Evolutionary conservation across 78 protist species (phyloP).

Genomic region (Speleostelium caveatum): DNA sequence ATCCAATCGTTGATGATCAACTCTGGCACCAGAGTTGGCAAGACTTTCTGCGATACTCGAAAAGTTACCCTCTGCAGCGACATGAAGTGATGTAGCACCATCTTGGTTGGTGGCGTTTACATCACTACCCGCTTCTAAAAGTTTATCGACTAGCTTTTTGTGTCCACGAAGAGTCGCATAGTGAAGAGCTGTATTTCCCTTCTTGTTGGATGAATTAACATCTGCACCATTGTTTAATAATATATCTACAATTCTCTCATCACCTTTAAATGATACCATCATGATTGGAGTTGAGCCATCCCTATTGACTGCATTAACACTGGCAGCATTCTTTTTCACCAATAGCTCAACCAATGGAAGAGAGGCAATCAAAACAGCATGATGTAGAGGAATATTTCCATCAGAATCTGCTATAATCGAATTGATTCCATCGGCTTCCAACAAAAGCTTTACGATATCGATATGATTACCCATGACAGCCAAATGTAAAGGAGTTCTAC

Average conservation of each 20-base stretch:
- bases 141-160: slow-evolving; percentile 57
- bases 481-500: slow-evolving; percentile 45
- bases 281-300: slow-evolving; percentile 73
- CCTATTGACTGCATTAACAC: slow-evolving; percentile 61
- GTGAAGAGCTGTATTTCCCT: slow-evolving; percentile 70
- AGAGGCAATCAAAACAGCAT: slow-evolving; percentile 21
- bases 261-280: slow-evolving; percentile 76
- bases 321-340: not conserved
- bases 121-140: slow-evolving; percentile 56
- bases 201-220: slow-evolving; percentile 52
- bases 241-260: slow-evolving; percentile 53
- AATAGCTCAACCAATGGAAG: slow-evolving; percentile 16
- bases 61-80: slow-evolving; percentile 70
- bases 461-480: not conserved
- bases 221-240: slow-evolving; percentile 32
- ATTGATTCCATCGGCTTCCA: not conserved
- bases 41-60: slow-evolving; percentile 46
- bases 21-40: slow-evolving; percentile 54
- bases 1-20: slow-evolving; percentile 53
- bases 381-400: slow-evolving; percentile 58
- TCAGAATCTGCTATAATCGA: slow-evolving; percentile 18
- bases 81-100: slow-evolving; percentile 74
- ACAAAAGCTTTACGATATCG: not conserved
- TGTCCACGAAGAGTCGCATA: slow-evolving; percentile 67
- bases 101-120: slow-evolving; percentile 67